phyloP scores from a whole-genome alignment of 495 filamentous ascomycete species.

The Talaromyces thailandensis region DNA sequence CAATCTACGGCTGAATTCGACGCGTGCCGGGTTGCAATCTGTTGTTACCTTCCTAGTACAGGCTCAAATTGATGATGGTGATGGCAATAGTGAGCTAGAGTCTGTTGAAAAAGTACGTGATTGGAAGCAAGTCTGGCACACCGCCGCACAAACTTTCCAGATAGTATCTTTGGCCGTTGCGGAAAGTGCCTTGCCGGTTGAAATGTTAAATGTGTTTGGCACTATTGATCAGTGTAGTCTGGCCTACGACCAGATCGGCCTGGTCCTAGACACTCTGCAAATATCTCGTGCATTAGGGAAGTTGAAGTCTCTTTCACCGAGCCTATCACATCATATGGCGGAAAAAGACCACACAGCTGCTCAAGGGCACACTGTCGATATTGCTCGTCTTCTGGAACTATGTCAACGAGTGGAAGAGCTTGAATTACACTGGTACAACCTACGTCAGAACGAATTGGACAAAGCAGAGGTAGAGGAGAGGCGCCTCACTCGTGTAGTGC shows the following conservation, averaged over 20 bases:
- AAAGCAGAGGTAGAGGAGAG: too few relatives aligned
- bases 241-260: not conserved
- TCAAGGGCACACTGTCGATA: not conserved
- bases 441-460: too few relatives aligned
- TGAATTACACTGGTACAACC: not conserved
- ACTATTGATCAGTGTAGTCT: not conserved
- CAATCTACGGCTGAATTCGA: constrained; percentile 1
- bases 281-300: not conserved
- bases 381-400: constrained; percentile 1
- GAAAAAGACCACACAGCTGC: not conserved
- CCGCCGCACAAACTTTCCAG: not conserved
- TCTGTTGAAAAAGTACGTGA: not conserved
- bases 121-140: not conserved
- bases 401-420: not conserved
- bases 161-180: not conserved
- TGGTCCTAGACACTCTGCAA: not conserved
- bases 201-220: constrained; percentile 1
- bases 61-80: not conserved
- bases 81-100: not conserved
- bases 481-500: not conserved
- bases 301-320: not conserved
- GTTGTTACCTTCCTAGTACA: not conserved
- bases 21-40: not conserved
- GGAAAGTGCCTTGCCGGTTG: not conserved
- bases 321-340: not conserved